A percentile compares a stretch with the other conserved stretches of the same genome.
Evolutionary conservation across 768 basidiomycete species (phyloP).

Genomic region (Lactarius trivialis): DNA sequence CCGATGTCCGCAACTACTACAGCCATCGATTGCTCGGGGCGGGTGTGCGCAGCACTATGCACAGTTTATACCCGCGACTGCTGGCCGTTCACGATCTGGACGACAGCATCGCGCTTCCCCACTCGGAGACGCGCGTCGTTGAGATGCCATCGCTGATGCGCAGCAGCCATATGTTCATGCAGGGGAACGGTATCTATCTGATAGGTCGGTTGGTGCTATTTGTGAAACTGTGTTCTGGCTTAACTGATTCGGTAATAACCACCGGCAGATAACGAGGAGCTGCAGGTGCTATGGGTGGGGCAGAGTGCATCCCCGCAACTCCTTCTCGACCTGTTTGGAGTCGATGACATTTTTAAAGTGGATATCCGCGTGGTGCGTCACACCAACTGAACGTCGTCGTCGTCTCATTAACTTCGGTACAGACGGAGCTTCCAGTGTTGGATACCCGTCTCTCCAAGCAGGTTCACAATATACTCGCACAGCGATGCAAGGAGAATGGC

Average conservation of each 20-base stretch:
- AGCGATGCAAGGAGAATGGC: slow-evolving; percentile 49
- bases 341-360: slow-evolving; percentile 68
- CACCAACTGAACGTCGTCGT: not conserved
- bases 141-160: slow-evolving; percentile 75
- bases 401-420: not conserved
- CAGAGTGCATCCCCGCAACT: slow-evolving; percentile 73
- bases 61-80: slow-evolving; percentile 81
- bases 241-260: not conserved
- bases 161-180: slow-evolving; percentile 80
- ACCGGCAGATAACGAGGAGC: slow-evolving; percentile 75
- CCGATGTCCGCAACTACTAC: slow-evolving; percentile 89
- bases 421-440: slow-evolving; percentile 68
- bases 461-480: slow-evolving; percentile 76
- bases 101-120: slow-evolving; percentile 62
- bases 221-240: not conserved
- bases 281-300: slow-evolving; percentile 88
- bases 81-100: slow-evolving; percentile 83
- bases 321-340: slow-evolving; percentile 75
- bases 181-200: slow-evolving; percentile 85
- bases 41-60: slow-evolving; percentile 62
- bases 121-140: slow-evolving; percentile 49
- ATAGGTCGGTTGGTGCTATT: slow-evolving; percentile 52
- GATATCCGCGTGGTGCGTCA: slow-evolving; percentile 62
- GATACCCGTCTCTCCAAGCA: slow-evolving; percentile 75
- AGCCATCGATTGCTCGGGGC: slow-evolving; percentile 69